phyloP scores from a whole-genome alignment of 2,329 filamentous ascomycete genomes.

The Ceratocystiopsis sp. region DNA sequence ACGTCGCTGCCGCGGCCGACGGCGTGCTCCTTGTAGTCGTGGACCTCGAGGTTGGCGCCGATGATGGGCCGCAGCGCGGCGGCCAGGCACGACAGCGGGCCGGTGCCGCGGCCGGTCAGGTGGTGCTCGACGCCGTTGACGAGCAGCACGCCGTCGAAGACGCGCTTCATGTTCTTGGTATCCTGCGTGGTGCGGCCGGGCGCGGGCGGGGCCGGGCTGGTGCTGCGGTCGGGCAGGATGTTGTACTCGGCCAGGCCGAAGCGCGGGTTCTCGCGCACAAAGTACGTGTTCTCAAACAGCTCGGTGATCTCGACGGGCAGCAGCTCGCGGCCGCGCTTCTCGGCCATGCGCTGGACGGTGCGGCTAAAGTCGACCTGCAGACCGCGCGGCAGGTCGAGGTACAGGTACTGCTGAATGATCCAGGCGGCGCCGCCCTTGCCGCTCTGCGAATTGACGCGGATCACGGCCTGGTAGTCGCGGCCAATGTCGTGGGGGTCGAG shows the following conservation, averaged over 20 bases:
- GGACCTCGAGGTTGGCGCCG: slow-evolving; percentile 76
- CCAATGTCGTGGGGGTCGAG: slow-evolving; percentile 88
- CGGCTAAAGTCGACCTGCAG: slow-evolving; percentile 83
- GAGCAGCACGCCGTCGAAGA: slow-evolving; percentile 71
- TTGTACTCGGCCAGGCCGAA: slow-evolving; percentile 85
- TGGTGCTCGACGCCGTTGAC: slow-evolving; percentile 68
- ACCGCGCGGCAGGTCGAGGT: slow-evolving; percentile 82
- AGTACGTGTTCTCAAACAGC: slow-evolving; percentile 82
- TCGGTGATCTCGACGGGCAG: slow-evolving; percentile 66
- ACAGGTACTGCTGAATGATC: slow-evolving; percentile 77
- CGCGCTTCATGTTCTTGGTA: slow-evolving; percentile 59
- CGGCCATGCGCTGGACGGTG: slow-evolving; percentile 68
- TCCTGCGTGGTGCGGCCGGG: slow-evolving; percentile 54
- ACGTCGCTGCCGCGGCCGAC: slow-evolving; percentile 67
- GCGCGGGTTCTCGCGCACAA: slow-evolving; percentile 63
- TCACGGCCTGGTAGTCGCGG: slow-evolving; percentile 93
- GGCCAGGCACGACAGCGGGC: slow-evolving; percentile 76
- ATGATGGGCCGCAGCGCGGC: slow-evolving; percentile 56
- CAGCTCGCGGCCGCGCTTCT: slow-evolving; percentile 68
- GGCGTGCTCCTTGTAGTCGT: slow-evolving; percentile 92
- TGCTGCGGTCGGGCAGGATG: slow-evolving; percentile 68
- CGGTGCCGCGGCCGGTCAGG: slow-evolving; percentile 69
- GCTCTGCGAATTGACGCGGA: slow-evolving; percentile 91
- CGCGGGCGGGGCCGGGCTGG: slow-evolving; percentile 48
- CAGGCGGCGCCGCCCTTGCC: slow-evolving; percentile 91